phyloP scores from a whole-genome alignment of 1,284 basidiomycete species.

The Dichomitus squalens region DNA sequence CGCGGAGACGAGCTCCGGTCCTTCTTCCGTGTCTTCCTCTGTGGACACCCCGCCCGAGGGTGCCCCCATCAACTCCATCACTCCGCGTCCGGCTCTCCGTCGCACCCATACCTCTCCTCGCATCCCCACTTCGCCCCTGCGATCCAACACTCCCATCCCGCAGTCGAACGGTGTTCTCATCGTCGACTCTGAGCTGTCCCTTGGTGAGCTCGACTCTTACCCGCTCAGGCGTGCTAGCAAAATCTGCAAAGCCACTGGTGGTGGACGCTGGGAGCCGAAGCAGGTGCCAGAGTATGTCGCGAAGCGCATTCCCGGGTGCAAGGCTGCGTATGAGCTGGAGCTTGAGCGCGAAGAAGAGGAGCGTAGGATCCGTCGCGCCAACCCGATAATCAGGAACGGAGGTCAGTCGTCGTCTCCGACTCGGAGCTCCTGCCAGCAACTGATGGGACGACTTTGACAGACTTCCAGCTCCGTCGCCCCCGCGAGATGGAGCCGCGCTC shows the following conservation, averaged over 20 bases:
- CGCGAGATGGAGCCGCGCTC: slow-evolving; percentile 44
- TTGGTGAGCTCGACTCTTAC: slow-evolving; percentile 66
- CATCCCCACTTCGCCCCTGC: slow-evolving; percentile 37
- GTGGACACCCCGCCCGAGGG: slow-evolving; percentile 40
- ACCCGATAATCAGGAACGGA: slow-evolving; percentile 66
- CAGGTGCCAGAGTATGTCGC: slow-evolving; percentile 43
- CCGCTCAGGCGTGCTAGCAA: slow-evolving; percentile 64
- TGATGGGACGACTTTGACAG: slow-evolving; percentile 31
- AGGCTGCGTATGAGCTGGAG: slow-evolving; percentile 64
- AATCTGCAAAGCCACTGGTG: slow-evolving; percentile 74
- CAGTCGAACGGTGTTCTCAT: slow-evolving; percentile 49
- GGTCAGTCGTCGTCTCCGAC: slow-evolving; percentile 37
- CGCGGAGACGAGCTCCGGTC: slow-evolving; percentile 29
- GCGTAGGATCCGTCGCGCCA: slow-evolving; percentile 46
- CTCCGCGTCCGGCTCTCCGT: slow-evolving; percentile 28
- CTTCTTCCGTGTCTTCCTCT: slow-evolving; percentile 39
- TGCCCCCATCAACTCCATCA: slow-evolving; percentile 28
- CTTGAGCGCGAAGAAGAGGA: slow-evolving; percentile 65
- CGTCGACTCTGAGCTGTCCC: slow-evolving; percentile 27
- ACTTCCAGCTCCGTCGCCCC: slow-evolving; percentile 64
- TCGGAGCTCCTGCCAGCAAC: not conserved
- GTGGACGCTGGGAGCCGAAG: slow-evolving; percentile 76
- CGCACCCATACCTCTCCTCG: slow-evolving; percentile 29
- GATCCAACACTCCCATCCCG: slow-evolving; percentile 35
- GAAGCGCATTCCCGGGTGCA: slow-evolving; percentile 60